Conservation (phyloP, 495 filamentous ascomycete species). For the Hypoxylon subgilvum region DNA sequence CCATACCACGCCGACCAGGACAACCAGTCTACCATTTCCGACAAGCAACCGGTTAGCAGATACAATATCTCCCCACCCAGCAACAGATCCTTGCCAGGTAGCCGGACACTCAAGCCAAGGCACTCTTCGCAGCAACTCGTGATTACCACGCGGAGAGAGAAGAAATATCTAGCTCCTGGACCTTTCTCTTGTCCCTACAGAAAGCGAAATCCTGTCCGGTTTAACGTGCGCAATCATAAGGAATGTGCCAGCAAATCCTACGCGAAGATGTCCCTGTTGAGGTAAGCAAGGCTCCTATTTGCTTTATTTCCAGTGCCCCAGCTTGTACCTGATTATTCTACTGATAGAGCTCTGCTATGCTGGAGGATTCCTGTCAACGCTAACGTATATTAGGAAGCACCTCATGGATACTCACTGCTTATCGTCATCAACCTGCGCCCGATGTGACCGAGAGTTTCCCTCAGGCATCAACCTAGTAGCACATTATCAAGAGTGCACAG, state of each 20-base stretch:
- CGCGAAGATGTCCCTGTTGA: constrained; percentile 38
- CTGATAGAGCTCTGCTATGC: too few species aligned
- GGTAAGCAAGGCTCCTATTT: too few species aligned
- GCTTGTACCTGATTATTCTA: too few species aligned
- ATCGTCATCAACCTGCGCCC: not conserved
- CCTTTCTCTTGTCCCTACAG: constrained; percentile 45
- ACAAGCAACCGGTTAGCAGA: not conserved
- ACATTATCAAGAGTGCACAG: not conserved
- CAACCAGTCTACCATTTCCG: not conserved
- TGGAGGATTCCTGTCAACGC: too few species aligned
- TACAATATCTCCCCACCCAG: not conserved
- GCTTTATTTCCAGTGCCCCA: too few species aligned
- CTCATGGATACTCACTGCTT: not conserved
- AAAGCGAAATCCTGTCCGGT: constrained; percentile 47
- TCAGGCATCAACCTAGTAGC: not conserved
- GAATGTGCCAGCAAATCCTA: constrained; percentile 39
- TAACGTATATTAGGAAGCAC: constrained; percentile 5
- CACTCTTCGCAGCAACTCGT: not conserved
- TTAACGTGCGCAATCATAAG: constrained; percentile 44
- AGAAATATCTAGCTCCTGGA: not conserved
- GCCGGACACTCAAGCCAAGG: not conserved
- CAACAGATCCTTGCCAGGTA: not conserved
- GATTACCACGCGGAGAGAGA: not conserved
- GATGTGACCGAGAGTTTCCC: not conserved
- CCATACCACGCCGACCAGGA: constrained; percentile 9